A percentile compares a stretch with the other conserved stretches of the same genome.
phyloP scores from a whole-genome alignment of 352 stramenopile species.

The Peronospora destructor region DNA sequence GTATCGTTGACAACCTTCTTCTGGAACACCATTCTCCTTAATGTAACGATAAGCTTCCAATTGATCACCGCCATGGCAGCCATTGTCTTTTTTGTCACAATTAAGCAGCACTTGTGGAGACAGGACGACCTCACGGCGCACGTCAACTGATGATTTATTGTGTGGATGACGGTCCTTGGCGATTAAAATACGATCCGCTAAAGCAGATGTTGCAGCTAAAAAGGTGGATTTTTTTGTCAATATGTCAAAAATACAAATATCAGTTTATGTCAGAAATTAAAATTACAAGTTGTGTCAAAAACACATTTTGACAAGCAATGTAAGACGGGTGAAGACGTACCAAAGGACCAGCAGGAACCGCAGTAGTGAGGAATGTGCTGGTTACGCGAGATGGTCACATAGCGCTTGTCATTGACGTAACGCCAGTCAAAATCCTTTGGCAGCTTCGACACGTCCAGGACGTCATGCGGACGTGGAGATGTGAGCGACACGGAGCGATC shows the following conservation, averaged over 20 bases:
- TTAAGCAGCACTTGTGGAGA: slow-evolving; percentile 85
- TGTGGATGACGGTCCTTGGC: slow-evolving; percentile 46
- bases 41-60: slow-evolving; percentile 90
- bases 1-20: slow-evolving; percentile 94
- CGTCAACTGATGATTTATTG: slow-evolving; percentile 50
- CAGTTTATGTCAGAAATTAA: neutral
- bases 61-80: slow-evolving; percentile 91
- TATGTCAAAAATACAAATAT: neutral
- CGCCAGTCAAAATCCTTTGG: slow-evolving; percentile 93
- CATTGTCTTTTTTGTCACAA: slow-evolving; percentile 77
- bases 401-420: slow-evolving; percentile 64
- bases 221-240: neutral
- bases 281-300: neutral
- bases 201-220: slow-evolving; percentile 69
- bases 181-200: slow-evolving; percentile 84
- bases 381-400: slow-evolving; percentile 78
- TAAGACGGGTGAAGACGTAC: slow-evolving; percentile 17
- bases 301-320: neutral
- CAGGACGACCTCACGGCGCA: slow-evolving; percentile 73
- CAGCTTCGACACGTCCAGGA: slow-evolving; percentile 58
- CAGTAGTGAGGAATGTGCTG: slow-evolving; percentile 87
- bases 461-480: slow-evolving; percentile 56
- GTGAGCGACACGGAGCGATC: slow-evolving; percentile 65
- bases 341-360: slow-evolving; percentile 85
- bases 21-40: slow-evolving; percentile 87